Percentiles rank a stretch among this genome's conserved stretches.
phyloP scores from a whole-genome alignment of 2,329 filamentous ascomycete genomes.

The Sordariomycetes sp. region DNA sequence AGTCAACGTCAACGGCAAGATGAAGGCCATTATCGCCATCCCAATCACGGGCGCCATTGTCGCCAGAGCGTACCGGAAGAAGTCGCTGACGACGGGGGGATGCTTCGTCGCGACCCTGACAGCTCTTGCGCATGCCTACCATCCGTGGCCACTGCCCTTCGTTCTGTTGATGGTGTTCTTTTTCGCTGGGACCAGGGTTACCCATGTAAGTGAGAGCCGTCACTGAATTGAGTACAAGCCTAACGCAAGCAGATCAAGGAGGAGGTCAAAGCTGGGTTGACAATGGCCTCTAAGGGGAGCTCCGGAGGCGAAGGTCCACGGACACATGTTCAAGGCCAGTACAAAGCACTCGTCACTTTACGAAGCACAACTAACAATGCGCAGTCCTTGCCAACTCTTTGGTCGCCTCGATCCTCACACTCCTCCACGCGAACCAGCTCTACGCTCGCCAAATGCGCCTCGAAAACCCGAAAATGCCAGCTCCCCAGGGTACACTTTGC shows the following conservation, averaged over 20 bases:
- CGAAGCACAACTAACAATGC: not conserved
- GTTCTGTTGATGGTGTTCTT: constrained; percentile 78
- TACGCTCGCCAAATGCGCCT: constrained; percentile 33
- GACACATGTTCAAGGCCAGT: constrained; percentile 67
- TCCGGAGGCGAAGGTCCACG: constrained; percentile 73
- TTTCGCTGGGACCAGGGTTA: constrained; percentile 71
- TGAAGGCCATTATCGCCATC: constrained; percentile 49
- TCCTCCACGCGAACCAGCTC: constrained; percentile 54
- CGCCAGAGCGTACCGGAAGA: constrained; percentile 59
- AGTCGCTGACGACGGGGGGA: constrained; percentile 70
- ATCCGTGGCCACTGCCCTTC: constrained; percentile 93
- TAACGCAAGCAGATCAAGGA: constrained; percentile 63
- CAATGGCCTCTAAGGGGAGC: constrained; percentile 64
- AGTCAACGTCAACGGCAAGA: no score
- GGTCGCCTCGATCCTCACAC: constrained; percentile 57
- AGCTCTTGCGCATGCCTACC: constrained; percentile 73
- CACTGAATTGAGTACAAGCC: constrained; percentile 7
- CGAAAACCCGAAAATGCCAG: constrained; percentile 17
- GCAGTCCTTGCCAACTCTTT: constrained; percentile 77
- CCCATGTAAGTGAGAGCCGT: constrained; percentile 48
- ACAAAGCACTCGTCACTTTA: constrained; percentile 2
- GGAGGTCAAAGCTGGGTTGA: constrained; percentile 72
- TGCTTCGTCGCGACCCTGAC: constrained; percentile 65
- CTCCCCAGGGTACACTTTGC: constrained; percentile 36
- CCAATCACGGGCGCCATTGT: constrained; percentile 52